These are phyloP conservation scores for Exophiala lecanii-corni DNA, from an alignment of 2,329 filamentous ascomycete genomes.

Conservation along the genomic window DNA sequence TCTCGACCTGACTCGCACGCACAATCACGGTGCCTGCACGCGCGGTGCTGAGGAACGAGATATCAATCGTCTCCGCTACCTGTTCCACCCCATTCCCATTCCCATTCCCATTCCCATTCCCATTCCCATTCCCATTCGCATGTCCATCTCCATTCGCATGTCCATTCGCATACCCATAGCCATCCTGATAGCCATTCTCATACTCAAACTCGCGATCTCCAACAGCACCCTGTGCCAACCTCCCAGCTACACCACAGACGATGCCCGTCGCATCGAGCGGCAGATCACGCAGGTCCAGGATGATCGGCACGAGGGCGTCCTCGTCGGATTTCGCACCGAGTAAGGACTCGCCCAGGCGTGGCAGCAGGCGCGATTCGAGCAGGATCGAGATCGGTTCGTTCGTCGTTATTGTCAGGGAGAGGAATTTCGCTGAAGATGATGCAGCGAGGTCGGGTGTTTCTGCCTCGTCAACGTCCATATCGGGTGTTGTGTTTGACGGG, in stretches of 20 bases:
- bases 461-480: not conserved
- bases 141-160: not conserved
- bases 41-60: conserved; percentile 87
- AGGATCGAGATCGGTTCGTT: conserved; percentile 44
- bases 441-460: conserved; percentile 9
- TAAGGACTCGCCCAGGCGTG: conserved; percentile 44
- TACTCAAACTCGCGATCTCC: too few relatives aligned
- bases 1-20: conserved; percentile 65
- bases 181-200: conserved; percentile 32
- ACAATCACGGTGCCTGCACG: conserved; percentile 86
- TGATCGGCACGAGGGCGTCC: conserved; percentile 75
- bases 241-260: conserved; percentile 85
- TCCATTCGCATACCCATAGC: not conserved
- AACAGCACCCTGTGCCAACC: conserved; percentile 68
- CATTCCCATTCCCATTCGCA: not conserved
- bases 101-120: too few relatives aligned
- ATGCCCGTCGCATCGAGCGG: conserved; percentile 89
- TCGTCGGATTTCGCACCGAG: conserved; percentile 59
- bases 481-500: not conserved
- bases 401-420: conserved; percentile 44
- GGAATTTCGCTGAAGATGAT: conserved; percentile 46
- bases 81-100: conserved; percentile 21
- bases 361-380: conserved; percentile 45
- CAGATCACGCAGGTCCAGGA: conserved; percentile 74
- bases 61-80: conserved; percentile 54